Conservation (phyloP, 2,329 filamentous ascomycete genomes). For the Laburnicola sp. region DNA sequence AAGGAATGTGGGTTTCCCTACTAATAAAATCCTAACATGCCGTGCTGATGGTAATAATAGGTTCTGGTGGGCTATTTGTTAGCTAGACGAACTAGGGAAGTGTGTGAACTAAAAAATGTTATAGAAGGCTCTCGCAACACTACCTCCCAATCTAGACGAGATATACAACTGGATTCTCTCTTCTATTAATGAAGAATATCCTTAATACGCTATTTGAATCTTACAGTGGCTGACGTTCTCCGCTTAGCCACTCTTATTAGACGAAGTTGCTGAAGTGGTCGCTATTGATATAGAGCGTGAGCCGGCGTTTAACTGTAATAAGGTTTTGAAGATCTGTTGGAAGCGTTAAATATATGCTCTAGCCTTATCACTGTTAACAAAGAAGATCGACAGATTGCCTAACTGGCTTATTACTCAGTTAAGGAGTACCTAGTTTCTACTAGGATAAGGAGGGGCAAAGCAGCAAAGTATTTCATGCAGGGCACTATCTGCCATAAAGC, state of each 20-base stretch:
- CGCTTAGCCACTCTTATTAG: conserved; percentile 19
- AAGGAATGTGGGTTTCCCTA: conserved; percentile 29
- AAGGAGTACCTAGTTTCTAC: too few relatives aligned
- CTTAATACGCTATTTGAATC: conserved; percentile 24
- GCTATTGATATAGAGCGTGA: conserved; percentile 30
- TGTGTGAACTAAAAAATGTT: conserved; percentile 25
- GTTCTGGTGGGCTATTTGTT: conserved; percentile 35
- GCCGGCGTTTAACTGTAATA: conserved; percentile 38
- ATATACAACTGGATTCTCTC: conserved; percentile 35
- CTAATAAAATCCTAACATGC: background rate
- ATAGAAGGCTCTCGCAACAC: conserved; percentile 20
- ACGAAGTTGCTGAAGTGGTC: conserved; percentile 30
- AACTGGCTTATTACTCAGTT: too few relatives aligned
- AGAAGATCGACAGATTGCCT: too few relatives aligned
- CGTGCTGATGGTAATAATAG: conserved; percentile 16
- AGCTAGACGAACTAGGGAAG: conserved; percentile 26
- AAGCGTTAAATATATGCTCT: conserved; percentile 35
- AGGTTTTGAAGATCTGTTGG: conserved; percentile 41
- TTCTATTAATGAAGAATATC: conserved; percentile 21
- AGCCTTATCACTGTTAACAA: conserved; percentile 32
- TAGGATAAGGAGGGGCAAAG: too few relatives aligned
- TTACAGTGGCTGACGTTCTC: conserved; percentile 33
- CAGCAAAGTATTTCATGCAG: too few relatives aligned
- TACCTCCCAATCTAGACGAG: conserved; percentile 30
- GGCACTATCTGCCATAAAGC: too few relatives aligned